These are phyloP conservation scores for Oidium heveae DNA, from an alignment of 2,329 filamentous ascomycete genomes.

Conservation along the genomic window DNA sequence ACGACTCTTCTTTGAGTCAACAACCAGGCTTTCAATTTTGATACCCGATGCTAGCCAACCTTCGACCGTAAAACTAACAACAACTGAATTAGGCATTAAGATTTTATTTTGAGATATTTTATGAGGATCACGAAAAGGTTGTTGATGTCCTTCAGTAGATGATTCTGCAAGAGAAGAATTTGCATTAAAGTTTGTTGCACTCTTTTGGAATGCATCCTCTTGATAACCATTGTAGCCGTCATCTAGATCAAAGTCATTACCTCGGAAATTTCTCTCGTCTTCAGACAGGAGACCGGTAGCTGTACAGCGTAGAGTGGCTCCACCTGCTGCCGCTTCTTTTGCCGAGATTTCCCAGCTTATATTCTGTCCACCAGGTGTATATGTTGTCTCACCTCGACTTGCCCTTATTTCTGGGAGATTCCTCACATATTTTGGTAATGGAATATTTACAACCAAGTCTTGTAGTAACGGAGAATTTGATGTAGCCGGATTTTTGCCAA, in stretches of 20 bases:
- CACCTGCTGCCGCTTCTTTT: slow-evolving; percentile 48
- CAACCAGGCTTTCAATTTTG: slow-evolving; percentile 39
- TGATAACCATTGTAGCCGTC: slow-evolving; percentile 21
- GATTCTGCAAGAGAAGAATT: slow-evolving; percentile 7
- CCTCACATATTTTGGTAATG: slow-evolving; percentile 53
- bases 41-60: slow-evolving; percentile 44
- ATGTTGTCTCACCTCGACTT: slow-evolving; percentile 61
- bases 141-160: slow-evolving; percentile 12
- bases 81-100: slow-evolving; percentile 56
- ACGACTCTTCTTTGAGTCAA: slow-evolving; percentile 56
- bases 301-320: slow-evolving; percentile 54
- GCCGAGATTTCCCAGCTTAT: slow-evolving; percentile 66
- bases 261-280: slow-evolving; percentile 22
- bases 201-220: slow-evolving; percentile 28
- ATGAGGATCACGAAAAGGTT: slow-evolving; percentile 23
- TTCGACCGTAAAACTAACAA: slow-evolving; percentile 45
- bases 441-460: slow-evolving; percentile 53
- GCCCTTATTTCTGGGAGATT: slow-evolving; percentile 65
- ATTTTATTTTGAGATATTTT: slow-evolving; percentile 43
- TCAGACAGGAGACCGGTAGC: slow-evolving; percentile 39
- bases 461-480: slow-evolving; percentile 31
- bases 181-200: background rate
- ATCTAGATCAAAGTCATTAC: slow-evolving; percentile 13
- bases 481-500: slow-evolving; percentile 21
- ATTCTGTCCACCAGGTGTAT: slow-evolving; percentile 42